phyloP scores from a whole-genome alignment of 2,329 filamentous ascomycete genomes.

The Penicillium brevicompactum region DNA sequence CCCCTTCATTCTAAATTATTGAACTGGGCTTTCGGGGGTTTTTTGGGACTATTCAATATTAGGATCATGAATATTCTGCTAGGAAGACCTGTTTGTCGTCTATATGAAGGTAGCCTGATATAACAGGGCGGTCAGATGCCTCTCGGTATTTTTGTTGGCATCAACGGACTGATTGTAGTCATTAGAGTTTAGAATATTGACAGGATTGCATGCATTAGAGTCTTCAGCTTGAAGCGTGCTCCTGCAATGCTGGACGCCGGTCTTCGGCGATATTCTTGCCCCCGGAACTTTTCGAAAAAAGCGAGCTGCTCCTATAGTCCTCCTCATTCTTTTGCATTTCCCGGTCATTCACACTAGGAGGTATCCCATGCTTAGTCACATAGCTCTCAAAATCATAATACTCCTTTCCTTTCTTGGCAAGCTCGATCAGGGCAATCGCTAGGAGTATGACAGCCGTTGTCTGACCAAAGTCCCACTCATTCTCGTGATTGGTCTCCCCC shows the following conservation, averaged over 20 bases:
- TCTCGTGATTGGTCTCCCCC: slow-evolving; percentile 26
- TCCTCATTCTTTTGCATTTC: background rate
- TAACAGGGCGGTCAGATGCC: no score
- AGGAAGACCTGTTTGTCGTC: no score
- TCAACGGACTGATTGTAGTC: no score
- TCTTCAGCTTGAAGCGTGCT: background rate
- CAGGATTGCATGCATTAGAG: no score
- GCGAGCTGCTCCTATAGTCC: background rate
- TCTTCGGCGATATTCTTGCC: background rate
- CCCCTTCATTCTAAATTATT: background rate
- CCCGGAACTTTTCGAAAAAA: background rate
- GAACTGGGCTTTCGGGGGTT: background rate
- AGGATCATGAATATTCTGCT: no score
- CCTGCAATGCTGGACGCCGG: background rate
- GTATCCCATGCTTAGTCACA: slow-evolving; percentile 6
- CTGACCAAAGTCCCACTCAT: slow-evolving; percentile 37
- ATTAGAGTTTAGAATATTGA: no score
- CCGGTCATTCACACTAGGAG: background rate
- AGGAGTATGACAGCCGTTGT: slow-evolving; percentile 33
- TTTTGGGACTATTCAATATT: no score
- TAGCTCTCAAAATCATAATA: slow-evolving; percentile 17
- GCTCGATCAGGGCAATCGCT: slow-evolving; percentile 21
- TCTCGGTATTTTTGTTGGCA: no score
- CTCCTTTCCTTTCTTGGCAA: slow-evolving; percentile 23
- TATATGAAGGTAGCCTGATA: no score